Evolutionary conservation across 1,284 basidiomycete species (phyloP).

Genomic region (Fistulina hepatica): DNA sequence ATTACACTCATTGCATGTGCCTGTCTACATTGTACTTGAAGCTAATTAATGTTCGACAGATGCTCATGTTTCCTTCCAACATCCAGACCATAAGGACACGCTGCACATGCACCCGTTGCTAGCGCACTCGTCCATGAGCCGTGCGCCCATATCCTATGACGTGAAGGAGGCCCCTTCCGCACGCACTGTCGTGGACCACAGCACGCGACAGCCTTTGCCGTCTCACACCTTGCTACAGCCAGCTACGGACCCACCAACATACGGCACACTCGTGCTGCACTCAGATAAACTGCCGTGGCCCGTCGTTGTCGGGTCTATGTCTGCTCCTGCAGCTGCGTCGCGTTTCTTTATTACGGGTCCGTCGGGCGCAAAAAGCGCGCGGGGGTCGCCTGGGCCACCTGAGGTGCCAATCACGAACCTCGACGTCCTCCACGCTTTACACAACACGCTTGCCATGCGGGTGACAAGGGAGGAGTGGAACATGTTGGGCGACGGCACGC

Average conservation of each 20-base stretch:
- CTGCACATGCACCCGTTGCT: slow-evolving; percentile 44
- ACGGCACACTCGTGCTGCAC: slow-evolving; percentile 40
- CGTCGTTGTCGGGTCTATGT: slow-evolving; percentile 33
- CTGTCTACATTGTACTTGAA: no score
- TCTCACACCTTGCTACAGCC: slow-evolving; percentile 47
- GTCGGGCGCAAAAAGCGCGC: slow-evolving; percentile 15
- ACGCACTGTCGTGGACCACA: slow-evolving; percentile 44
- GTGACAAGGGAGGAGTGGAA: slow-evolving; percentile 58
- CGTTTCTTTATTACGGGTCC: slow-evolving; percentile 16
- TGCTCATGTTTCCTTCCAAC: not conserved
- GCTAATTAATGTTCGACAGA: not conserved
- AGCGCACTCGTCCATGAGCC: slow-evolving; percentile 40
- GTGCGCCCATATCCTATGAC: slow-evolving; percentile 52
- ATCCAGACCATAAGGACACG: not conserved
- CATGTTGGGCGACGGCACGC: slow-evolving; percentile 41
- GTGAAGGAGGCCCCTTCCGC: slow-evolving; percentile 46
- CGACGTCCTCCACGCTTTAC: slow-evolving; percentile 50
- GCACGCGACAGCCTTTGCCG: slow-evolving; percentile 43
- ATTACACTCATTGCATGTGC: no score
- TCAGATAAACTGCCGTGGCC: slow-evolving; percentile 54
- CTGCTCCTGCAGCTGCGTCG: slow-evolving; percentile 12
- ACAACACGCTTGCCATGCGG: slow-evolving; percentile 42
- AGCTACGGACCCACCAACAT: slow-evolving; percentile 48
- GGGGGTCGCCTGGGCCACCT: slow-evolving; percentile 8
- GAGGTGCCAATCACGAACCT: slow-evolving; percentile 41